Evolutionary conservation across 768 basidiomycete genomes (phyloP), one percentile per base, ranked within the genome.

Genomic region (Serendipita vermifera): DNA sequence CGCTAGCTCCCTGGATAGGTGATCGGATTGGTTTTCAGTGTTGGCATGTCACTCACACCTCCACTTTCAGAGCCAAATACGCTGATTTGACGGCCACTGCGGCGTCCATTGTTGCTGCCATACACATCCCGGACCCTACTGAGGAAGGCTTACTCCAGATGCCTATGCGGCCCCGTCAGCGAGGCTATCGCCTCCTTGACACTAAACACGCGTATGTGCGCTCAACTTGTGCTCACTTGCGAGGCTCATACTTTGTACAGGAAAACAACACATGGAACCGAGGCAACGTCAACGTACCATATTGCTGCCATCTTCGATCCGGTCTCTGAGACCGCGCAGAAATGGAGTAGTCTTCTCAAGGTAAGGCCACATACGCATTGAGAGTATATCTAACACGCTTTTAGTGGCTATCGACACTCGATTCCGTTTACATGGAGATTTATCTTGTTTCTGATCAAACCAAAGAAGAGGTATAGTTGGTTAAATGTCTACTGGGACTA

Each of bases 291-390:
- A 0, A 62, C 85, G 35, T 79, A 81, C 62, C 81, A 82, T 54
- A 68, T 96, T 36, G 80, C 77, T 2, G 76, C 85, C 7, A 66
- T 97, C 4, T 58, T 98, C 5, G 89, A 98, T 65, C 93, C 94
- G 0, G 65, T 96, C 27, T 89, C 85, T 48, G 86, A 89, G 64
- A 69, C 74, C 3, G 87, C 85, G 2, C 92, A 97, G 65, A 83
- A 82, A 61, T 96, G 90, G 85, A 79, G 87, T 1, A 78, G 83
- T 57, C 64, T 97, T 36, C 67, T 94, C 24, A 73, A 83, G 68
- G 90, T 91, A 58, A 58, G 73, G 51, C 57, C 31, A 22, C 27
- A 24, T 22, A 41, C 11, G 27, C 22, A 29, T 55, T 14, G 3
- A 26, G 26, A 20, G 24, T 33, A 36, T 22, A 33, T 29, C 38